Conservation (phyloP, 345 rosid species). For the Corchorus olitorius region DNA sequence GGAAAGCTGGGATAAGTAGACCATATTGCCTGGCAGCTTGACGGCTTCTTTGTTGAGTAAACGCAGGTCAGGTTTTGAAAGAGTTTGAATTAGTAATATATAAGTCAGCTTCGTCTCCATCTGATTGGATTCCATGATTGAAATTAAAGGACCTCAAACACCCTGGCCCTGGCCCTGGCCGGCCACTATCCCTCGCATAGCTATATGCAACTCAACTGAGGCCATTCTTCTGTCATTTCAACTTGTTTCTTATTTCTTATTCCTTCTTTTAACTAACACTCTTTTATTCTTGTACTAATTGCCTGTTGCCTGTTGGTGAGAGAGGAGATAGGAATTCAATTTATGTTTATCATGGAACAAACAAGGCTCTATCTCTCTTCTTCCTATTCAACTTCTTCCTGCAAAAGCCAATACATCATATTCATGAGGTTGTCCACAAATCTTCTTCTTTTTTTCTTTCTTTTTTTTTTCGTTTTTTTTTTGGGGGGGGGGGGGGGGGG, state of each 20-base stretch:
- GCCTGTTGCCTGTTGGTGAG: too few relatives aligned
- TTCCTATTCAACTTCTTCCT: too few relatives aligned
- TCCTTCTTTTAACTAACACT: too few relatives aligned
- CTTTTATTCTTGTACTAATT: too few relatives aligned
- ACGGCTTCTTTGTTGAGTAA: not conserved
- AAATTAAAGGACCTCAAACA: conserved; percentile 2
- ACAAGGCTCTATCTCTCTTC: too few relatives aligned
- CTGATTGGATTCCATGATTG: not conserved
- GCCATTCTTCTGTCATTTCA: not conserved
- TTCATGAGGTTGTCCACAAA: too few relatives aligned
- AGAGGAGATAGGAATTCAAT: too few relatives aligned
- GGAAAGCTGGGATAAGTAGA: not conserved
- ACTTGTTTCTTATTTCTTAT: not conserved
- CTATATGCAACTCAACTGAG: not conserved
- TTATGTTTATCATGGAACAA: too few relatives aligned
- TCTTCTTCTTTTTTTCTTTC: too few relatives aligned
- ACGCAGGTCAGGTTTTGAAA: not conserved
- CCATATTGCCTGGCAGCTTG: conserved; percentile 1
- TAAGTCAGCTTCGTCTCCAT: not conserved
- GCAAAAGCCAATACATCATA: too few relatives aligned
- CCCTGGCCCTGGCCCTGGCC: not conserved
- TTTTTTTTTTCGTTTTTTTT: too few relatives aligned
- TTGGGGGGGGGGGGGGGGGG: too few relatives aligned
- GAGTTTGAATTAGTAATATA: not conserved
- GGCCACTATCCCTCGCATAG: not conserved